Evolutionary conservation across 1,284 basidiomycete genomes (phyloP).

Genomic region (Coriolopsis trogii): DNA sequence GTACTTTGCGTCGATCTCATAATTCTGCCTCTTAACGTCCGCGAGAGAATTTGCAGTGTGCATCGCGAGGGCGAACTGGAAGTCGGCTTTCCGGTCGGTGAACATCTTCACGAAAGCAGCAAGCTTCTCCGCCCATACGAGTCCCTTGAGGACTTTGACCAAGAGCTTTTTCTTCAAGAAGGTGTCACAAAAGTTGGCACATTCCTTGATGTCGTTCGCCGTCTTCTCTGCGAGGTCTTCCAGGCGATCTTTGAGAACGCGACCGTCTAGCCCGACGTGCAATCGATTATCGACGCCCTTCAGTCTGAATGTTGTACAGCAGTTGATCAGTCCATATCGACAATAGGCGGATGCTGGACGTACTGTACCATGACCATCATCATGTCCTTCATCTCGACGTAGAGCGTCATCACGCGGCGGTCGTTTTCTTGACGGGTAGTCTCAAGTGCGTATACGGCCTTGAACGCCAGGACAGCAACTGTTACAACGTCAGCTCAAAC

Average conservation of each 20-base stretch:
- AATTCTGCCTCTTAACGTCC: conserved; percentile 35
- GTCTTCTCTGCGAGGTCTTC: conserved; percentile 23
- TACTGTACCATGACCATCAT: conserved; percentile 46
- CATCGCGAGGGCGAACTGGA: conserved; percentile 36
- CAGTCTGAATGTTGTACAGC: not conserved
- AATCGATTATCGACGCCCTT: conserved; percentile 14
- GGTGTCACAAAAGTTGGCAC: conserved; percentile 37
- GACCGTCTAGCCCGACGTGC: conserved; percentile 24
- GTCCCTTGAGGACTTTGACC: conserved; percentile 42
- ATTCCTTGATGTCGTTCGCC: conserved; percentile 34
- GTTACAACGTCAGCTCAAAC: too few relatives aligned
- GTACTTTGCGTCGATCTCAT: conserved; percentile 28
- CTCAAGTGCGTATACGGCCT: conserved; percentile 42
- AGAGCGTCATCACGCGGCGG: conserved; percentile 40
- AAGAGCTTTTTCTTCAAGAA: conserved; percentile 34
- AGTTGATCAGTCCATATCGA: not conserved
- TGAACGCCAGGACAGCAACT: conserved; percentile 50
- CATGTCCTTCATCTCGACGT: conserved; percentile 34
- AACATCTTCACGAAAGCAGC: conserved; percentile 37
- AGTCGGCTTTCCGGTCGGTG: conserved; percentile 34
- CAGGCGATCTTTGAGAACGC: conserved; percentile 27
- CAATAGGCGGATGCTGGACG: conserved; percentile 10
- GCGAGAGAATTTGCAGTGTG: conserved; percentile 39
- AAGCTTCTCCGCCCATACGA: conserved; percentile 41
- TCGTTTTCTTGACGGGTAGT: conserved; percentile 45